A percentile compares a stretch with the other conserved stretches of the same genome.
Conservation (phyloP, 2,329 filamentous ascomycete species). For the Monilinia polystroma region DNA sequence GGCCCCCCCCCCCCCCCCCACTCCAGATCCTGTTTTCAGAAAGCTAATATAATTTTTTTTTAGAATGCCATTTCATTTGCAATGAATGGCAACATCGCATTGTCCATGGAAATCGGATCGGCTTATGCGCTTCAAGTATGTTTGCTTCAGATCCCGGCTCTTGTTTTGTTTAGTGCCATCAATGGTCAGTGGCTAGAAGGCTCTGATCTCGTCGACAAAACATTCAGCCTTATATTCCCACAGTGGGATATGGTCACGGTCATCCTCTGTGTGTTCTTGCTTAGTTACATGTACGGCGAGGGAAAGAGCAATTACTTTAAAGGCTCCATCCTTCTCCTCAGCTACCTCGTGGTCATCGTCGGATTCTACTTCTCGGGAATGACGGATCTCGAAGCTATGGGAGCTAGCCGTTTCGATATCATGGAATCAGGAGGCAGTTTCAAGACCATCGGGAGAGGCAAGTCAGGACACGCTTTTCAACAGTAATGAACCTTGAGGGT, state of each 20-base stretch:
- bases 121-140: constrained; percentile 97
- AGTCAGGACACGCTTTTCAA: constrained; percentile 38
- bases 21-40: not conserved
- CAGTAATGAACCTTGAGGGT: constrained; percentile 25
- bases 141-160: constrained; percentile 85
- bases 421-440: constrained; percentile 39
- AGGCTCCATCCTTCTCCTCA: constrained; percentile 88
- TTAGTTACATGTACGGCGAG: constrained; percentile 97
- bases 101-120: constrained; percentile 98
- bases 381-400: constrained; percentile 39
- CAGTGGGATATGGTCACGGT: constrained; percentile 99
- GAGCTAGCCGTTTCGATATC: constrained; percentile 39
- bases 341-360: constrained; percentile 86
- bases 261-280: constrained; percentile 90
- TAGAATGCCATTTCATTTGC: constrained; percentile 96
- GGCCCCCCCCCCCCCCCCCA: constrained; percentile 41
- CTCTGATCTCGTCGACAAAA: constrained; percentile 57
- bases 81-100: constrained; percentile 98
- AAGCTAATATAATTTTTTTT: constrained; percentile 27
- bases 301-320: constrained; percentile 99
- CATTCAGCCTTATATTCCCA: constrained; percentile 87
- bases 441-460: constrained; percentile 39
- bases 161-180: constrained; percentile 86
- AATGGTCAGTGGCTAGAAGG: constrained; percentile 59
- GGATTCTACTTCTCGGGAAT: constrained; percentile 84